Percentiles rank a stretch among this genome's conserved stretches.
These are phyloP conservation scores for Fusarium odoratissimum DNA, from an alignment of 2,329 filamentous ascomycete genomes.

Conservation along the genomic window DNA sequence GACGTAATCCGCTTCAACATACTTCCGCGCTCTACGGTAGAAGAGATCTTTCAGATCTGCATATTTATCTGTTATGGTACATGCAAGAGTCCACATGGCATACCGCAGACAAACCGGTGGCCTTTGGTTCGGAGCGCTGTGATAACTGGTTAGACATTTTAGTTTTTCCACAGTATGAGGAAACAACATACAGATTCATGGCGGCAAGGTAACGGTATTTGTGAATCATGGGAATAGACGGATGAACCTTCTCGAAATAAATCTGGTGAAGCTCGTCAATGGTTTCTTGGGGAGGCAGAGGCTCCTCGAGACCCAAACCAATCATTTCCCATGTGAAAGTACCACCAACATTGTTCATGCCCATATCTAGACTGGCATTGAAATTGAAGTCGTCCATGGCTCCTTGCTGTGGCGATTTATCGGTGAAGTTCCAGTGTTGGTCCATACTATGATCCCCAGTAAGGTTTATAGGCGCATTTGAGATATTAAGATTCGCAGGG, in stretches of 20 bases:
- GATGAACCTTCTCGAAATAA: slow-evolving; percentile 92
- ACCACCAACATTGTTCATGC: slow-evolving; percentile 62
- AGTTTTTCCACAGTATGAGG: background rate
- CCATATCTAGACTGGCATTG: slow-evolving; percentile 60
- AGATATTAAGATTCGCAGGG: slow-evolving; percentile 48
- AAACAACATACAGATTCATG: slow-evolving; percentile 77
- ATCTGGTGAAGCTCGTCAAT: slow-evolving; percentile 90
- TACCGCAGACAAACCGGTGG: slow-evolving; percentile 91
- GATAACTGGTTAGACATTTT: slow-evolving; percentile 22
- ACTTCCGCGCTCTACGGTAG: slow-evolving; percentile 89
- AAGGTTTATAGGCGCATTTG: slow-evolving; percentile 61
- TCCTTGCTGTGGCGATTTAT: slow-evolving; percentile 63
- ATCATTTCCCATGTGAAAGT: slow-evolving; percentile 85
- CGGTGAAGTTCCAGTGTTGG: slow-evolving; percentile 65
- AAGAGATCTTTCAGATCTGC: slow-evolving; percentile 84
- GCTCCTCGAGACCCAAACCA: slow-evolving; percentile 68
- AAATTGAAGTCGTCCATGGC: slow-evolving; percentile 70
- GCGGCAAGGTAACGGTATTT: slow-evolving; percentile 86
- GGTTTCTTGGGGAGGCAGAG: slow-evolving; percentile 67
- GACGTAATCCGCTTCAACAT: slow-evolving; percentile 89
- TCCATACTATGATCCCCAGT: slow-evolving; percentile 60
- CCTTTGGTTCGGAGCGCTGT: slow-evolving; percentile 80
- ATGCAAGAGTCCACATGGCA: slow-evolving; percentile 96
- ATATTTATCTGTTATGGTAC: slow-evolving; percentile 85
- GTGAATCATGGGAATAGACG: slow-evolving; percentile 89